Base-by-base conservation (phyloP, 345 rosid species). In the Dipteronia sinensis region DNA sequence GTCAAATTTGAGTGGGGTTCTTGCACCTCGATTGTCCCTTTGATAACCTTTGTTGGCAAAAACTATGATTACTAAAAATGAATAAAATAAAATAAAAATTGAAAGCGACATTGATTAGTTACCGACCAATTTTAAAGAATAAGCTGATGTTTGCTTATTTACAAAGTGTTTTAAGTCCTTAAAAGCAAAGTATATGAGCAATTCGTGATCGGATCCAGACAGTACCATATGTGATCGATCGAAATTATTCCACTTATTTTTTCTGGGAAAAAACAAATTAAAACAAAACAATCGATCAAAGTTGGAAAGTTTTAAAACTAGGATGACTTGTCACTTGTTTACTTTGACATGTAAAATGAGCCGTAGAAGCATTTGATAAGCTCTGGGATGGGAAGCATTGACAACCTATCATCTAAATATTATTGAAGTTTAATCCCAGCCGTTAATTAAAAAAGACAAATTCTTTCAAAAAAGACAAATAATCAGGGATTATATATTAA, bases 131-230 rank as follows among this genome's bases (percentile, higher is more conserved):
- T 42, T 44, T 63, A 38, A 15, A 6, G 56, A 47, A 11, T 46
- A 64, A 47, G 47, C 12, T 23, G 44, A 29, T 25, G 40, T 19
- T 65, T n/a, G 20, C 55, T 40, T 71, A 19, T 13, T 16, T 25
- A 62, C 29, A 13, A 20, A 73, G 72, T 47, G 8, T 53, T 59
- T 59, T 46, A 16, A 69, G 67, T 40, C 23, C 75, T 69, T 29
- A 17, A 1, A 73, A 44, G 84, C 71, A 73, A 74, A 64, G 76
- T 11, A 64, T 72, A 46, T 20, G 29, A 40, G 7, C 46, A 17
- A 20, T 16, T 4, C 22, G 3, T 47, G 3, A 12, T 47, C 53
- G 12, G 53, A 47, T 13, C 53, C 1, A 12, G 7, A 15, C 16
- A 1, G 56, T 51, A 0, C 56, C n/a, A 51, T 11, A 3, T 49